Evolutionary conservation across 169 alveolate species (phyloP).

Genomic region (Cryptosporidium sp.): DNA sequence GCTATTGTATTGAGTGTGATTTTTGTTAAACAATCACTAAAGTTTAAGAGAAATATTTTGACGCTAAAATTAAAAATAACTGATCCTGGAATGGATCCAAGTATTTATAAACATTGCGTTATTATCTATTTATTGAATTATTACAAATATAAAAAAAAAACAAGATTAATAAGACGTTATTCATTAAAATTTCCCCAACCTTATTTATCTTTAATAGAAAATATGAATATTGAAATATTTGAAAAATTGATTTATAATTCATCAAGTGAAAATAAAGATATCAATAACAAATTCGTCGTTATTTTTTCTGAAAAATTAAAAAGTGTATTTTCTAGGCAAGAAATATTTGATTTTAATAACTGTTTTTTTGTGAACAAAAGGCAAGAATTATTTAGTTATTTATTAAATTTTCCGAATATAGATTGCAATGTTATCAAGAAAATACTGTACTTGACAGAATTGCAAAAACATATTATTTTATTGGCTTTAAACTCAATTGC

Average conservation of each 20-base stretch:
- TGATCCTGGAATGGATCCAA: conserved; percentile 50
- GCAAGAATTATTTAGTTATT: conserved; percentile 18
- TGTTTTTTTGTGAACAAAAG: background rate
- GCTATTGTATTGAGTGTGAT: conserved; percentile 1
- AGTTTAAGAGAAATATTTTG: background rate
- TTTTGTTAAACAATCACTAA: background rate
- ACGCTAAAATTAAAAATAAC: conserved; percentile 18
- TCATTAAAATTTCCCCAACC: background rate
- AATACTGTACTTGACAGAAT: background rate
- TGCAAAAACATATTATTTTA: conserved; percentile 6
- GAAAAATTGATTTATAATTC: background rate
- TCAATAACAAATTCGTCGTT: background rate
- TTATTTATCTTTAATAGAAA: background rate
- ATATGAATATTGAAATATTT: background rate
- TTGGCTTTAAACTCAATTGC: conserved; percentile 1
- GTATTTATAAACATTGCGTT: conserved; percentile 13
- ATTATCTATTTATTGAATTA: background rate
- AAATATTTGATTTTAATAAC: background rate
- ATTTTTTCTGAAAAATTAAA: background rate
- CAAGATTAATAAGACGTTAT: conserved; percentile 1
- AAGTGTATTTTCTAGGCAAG: background rate
- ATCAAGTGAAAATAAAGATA: background rate
- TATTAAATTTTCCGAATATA: background rate
- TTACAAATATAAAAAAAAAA: conserved; percentile 7
- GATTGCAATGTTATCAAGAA: background rate